Percentiles rank a stretch among this genome's conserved stretches.
Evolutionary conservation across 257 asterid genomes (phyloP).

Genomic region (Penstemon newberryi): DNA sequence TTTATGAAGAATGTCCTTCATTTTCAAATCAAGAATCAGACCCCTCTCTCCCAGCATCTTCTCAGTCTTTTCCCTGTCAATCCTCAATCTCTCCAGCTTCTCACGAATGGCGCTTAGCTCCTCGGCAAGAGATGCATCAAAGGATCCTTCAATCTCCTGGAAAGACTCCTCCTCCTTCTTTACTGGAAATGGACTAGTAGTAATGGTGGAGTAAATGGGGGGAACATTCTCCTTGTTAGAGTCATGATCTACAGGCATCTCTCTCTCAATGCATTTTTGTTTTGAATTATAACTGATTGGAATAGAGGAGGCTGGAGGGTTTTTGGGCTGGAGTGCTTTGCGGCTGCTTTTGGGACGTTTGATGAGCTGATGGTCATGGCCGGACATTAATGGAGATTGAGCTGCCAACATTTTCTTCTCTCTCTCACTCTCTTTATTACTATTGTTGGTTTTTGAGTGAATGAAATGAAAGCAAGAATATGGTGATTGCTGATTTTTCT

Average conservation of each 20-base stretch:
- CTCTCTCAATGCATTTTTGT: constrained; percentile 25
- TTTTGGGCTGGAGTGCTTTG: constrained; percentile 55
- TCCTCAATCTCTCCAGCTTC: constrained; percentile 59
- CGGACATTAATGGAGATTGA: constrained; percentile 30
- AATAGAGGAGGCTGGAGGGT: constrained; percentile 24
- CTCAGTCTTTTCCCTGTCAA: constrained; percentile 56
- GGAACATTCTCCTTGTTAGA: constrained; percentile 67
- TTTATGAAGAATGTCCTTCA: constrained; percentile 51
- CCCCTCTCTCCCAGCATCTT: constrained; percentile 49
- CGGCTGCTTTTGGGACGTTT: constrained; percentile 36
- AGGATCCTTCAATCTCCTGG: constrained; percentile 13
- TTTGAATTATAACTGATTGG: constrained; percentile 18
- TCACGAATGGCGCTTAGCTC: constrained; percentile 70
- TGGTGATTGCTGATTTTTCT: not conserved
- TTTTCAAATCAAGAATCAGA: constrained; percentile 51
- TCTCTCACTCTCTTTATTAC: not conserved
- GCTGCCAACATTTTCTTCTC: constrained; percentile 31
- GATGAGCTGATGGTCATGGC: constrained; percentile 25
- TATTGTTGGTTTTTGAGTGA: not conserved
- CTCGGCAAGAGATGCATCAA: constrained; percentile 65
- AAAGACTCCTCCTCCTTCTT: not conserved
- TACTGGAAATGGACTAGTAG: not conserved
- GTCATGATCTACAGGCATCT: not conserved
- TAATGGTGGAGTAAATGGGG: not conserved
- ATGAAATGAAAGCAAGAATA: not conserved